Base-by-base conservation (phyloP, 805 yeast species). In the Zygoascus tannicola region DNA sequence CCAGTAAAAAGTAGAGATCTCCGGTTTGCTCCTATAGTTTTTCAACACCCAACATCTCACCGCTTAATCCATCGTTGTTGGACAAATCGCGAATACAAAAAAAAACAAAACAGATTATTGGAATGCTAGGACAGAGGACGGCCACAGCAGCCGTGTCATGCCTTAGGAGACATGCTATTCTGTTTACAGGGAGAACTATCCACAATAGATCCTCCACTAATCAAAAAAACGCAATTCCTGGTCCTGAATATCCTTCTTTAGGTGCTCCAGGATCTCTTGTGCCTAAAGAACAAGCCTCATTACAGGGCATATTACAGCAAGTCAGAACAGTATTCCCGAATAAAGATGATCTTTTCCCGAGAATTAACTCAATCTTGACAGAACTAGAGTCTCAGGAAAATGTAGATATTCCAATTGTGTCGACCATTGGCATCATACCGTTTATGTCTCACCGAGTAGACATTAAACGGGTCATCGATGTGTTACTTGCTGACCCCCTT, bases 401-500 rank as follows among this genome's bases (percentile, higher is more conserved):
- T 12, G 10, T 26, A 26, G 12, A 26, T 12, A n/a, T 23, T 18
- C 10, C 58, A 2, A 46, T 53, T 5, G 51, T 49, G 12, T 47
- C 56, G 18, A 43, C 57, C 33, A 50, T 63, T 16, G 64, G 56
- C 8, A 37, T 63, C 3, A 49, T 63, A 3, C 64, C 66, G 12
- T 50, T 42, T 32, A 43, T 41, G 2, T 40, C 48, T 32, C 45
- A 52, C 12, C 55, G 64, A 2, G 40, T 45, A 12, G 53, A 49
- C 5, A 47, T 52, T 35, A 49, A 52, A 32, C 38, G 49, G 5
- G 50, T 61, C 5, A 54, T 62, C 23, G 59, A 61, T 21, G 52
- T 57, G 19, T 44, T 61, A 18, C 49, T 63, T 22, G 56, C 57
- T 3, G 67, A 63, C 32, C 67, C 67, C 5, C 48, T 63, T 10